These are phyloP conservation scores for Leishmania major DNA, from an alignment of 208 protist genomes.

Conservation along the genomic window DNA sequence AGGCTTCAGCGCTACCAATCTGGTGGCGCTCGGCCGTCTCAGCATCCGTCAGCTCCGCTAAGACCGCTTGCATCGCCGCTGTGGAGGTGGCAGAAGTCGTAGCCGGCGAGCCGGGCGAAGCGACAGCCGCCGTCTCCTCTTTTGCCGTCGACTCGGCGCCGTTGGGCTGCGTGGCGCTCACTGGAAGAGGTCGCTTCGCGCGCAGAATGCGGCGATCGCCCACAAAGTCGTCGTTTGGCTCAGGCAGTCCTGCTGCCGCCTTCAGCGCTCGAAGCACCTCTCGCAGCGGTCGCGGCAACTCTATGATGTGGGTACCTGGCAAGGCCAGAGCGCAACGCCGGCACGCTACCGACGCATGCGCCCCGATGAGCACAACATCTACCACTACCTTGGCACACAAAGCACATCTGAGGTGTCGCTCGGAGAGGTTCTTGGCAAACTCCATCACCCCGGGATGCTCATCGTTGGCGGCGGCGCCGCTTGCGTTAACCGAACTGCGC, in stretches of 20 bases:
- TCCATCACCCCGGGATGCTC: slow-evolving; percentile 7
- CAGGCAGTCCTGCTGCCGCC: slow-evolving; percentile 15
- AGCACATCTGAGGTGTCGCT: slow-evolving; percentile 50
- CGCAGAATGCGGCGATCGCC: slow-evolving; percentile 24
- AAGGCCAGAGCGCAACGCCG: slow-evolving; percentile 40
- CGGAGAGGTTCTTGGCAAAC: slow-evolving; percentile 40
- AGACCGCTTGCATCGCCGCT: slow-evolving; percentile 2
- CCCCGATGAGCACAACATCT: slow-evolving; percentile 58
- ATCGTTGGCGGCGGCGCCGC: background rate
- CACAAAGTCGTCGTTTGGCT: slow-evolving; percentile 6
- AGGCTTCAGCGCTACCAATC: slow-evolving; percentile 7
- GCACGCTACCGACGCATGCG: slow-evolving; percentile 48
- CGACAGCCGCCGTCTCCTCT: slow-evolving; percentile 4
- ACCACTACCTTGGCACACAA: slow-evolving; percentile 47
- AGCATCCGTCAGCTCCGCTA: slow-evolving; percentile 30
- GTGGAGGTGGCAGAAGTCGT: background rate
- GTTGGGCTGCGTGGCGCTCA: background rate
- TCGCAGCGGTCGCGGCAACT: slow-evolving; percentile 44
- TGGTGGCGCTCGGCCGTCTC: slow-evolving; percentile 46
- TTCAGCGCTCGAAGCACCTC: slow-evolving; percentile 21
- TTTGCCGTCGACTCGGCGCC: background rate
- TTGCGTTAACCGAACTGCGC: background rate
- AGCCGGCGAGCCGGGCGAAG: background rate
- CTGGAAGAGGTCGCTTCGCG: slow-evolving; percentile 8
- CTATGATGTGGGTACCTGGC: slow-evolving; percentile 19